Evolutionary conservation across 495 filamentous ascomycete species (phyloP).

Genomic region (Tuber borchii): DNA sequence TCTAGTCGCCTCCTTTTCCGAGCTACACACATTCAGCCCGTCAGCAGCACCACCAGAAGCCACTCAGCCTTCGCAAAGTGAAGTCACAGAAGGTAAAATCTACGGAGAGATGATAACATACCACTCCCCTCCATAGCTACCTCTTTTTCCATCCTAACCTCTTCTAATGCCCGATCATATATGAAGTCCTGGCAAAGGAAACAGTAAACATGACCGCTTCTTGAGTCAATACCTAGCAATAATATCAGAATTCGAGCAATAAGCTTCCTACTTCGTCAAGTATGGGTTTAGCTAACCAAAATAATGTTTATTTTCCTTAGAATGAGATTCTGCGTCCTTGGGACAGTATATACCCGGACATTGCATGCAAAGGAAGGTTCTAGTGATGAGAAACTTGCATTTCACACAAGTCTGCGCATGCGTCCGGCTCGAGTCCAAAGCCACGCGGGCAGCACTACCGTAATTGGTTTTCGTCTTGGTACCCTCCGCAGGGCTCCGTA

Average conservation of each 20-base stretch:
- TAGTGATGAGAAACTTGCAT: constrained; percentile 46
- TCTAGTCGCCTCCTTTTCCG: constrained; percentile 43
- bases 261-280: not conserved
- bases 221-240: constrained; percentile 69
- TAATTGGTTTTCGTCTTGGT: constrained; percentile 17
- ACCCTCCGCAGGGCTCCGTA: not conserved
- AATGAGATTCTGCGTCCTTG: constrained; percentile 54
- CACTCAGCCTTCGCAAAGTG: not conserved
- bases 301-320: constrained; percentile 53
- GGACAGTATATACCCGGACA: constrained; percentile 56
- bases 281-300: constrained; percentile 53
- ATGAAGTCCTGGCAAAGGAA: constrained; percentile 79
- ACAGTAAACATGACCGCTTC: constrained; percentile 69
- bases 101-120: constrained; percentile 38
- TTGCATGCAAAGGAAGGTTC: constrained; percentile 65
- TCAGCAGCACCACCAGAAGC: constrained; percentile 6
- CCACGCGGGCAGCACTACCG: constrained; percentile 33
- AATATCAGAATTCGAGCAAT: constrained; percentile 18
- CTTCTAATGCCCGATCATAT: constrained; percentile 77
- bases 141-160: constrained; percentile 52
- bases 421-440: constrained; percentile 29
- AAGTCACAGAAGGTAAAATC: not conserved
- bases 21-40: constrained; percentile 16
- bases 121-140: constrained; percentile 38
- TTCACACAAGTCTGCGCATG: constrained; percentile 33